A percentile compares a stretch with the other conserved stretches of the same genome.
Conservation (phyloP, 2,329 filamentous ascomycete species). For the Myriosclerotinia duriaeana region DNA sequence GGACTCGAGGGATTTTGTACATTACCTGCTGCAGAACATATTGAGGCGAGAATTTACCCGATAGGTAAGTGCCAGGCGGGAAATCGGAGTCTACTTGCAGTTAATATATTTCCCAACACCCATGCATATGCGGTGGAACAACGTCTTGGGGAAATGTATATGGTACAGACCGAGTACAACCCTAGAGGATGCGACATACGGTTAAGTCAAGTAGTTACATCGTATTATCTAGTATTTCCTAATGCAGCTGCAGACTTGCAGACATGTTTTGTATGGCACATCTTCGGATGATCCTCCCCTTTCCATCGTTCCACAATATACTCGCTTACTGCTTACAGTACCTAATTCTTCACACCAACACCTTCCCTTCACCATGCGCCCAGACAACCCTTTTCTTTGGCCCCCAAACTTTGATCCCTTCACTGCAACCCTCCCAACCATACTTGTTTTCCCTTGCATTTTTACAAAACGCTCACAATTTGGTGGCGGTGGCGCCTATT, state of each 20-base stretch:
- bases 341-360: not conserved
- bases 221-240: too few species aligned
- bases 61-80: too few species aligned
- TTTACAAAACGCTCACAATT: not conserved
- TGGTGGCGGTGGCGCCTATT: not conserved
- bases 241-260: too few species aligned
- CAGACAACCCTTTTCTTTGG: not conserved
- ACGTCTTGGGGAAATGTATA: too few species aligned
- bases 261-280: too few species aligned
- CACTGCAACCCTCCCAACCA: not conserved
- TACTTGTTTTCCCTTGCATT: not conserved
- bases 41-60: not conserved
- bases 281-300: not conserved
- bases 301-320: slow-evolving; percentile 4
- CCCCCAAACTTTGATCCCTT: not conserved
- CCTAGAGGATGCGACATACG: too few species aligned
- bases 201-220: too few species aligned
- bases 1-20: too few species aligned
- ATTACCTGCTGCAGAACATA: not conserved
- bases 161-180: too few species aligned
- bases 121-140: too few species aligned
- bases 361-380: not conserved
- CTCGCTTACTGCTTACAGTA: not conserved
- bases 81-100: too few species aligned
- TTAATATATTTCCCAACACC: too few species aligned